Evolutionary conservation across 352 stramenopile genomes (phyloP), one percentile per base, ranked within the genome.

Genomic region (Globisporangium abappressorium): DNA sequence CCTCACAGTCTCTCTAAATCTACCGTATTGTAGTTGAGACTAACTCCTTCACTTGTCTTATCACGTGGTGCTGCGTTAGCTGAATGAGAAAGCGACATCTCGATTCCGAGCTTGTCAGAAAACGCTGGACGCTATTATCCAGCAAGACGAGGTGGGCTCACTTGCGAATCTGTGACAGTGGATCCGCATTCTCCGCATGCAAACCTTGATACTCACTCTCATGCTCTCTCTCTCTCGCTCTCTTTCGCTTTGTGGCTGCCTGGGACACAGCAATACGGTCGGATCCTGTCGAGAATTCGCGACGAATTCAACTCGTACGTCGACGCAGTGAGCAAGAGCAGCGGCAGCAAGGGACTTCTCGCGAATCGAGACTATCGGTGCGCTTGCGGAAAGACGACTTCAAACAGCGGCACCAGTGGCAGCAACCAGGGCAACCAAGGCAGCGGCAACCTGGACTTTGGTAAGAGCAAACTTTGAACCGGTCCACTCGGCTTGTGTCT

Each of bases 301-400:
- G 82, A 89, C 65, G 81, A 91, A 64, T 83, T 90, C 66, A 78
- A 73, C 59, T 74, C 63, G 2, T 89, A 86, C 57, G 58, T 91
- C n/a, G 64, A 82, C 9, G 63, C 65, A 18, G 66, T 72, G 20
- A 58, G 28, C 54, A 71, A 49, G 64, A 75, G 67, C 20, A 24
- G 26, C 12, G 11, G 5, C 43, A 57, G 41, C 43, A 65, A 1
- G 5, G 22, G n/a, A 49, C 57, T 20, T 18, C 46, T 46, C 11
- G 43, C 20, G 33, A 55, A 30, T 20, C 34, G 30, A 12, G 11
- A 20, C 24, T n/a, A 14, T 3, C 24, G 5, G 51, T 71, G 59
- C 18, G 41, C 18, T 9, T 62, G 51, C 53, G 43, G 56, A n/a
- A 62, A 62, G 9, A 6, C 46, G 9, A 34, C 14, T 18, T 5